Base-by-base conservation (phyloP, 441 rosid genomes). In the Macaranga tanarius region DNA sequence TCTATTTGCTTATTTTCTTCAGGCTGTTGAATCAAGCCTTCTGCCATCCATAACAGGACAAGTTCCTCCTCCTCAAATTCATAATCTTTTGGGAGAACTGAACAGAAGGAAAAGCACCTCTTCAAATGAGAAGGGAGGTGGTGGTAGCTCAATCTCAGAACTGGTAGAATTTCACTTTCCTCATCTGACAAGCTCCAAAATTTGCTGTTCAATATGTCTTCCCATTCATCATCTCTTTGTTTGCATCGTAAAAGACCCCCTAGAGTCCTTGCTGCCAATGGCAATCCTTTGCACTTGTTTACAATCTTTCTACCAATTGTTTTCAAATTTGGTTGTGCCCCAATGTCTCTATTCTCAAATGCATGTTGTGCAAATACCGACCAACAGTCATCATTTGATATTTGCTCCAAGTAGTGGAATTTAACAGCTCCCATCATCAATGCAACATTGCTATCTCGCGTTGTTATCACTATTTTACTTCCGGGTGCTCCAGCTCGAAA, bases 1-100 rank as follows among this genome's bases (percentile, higher is more conserved):
- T 69, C 73, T 67, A 63, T 42, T 4, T 62, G 52, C 42, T 28
- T 66, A 17, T 69, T 22, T 25, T 47, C 69, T 15, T 56, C 12
- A 6, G 50, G 23, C 4, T 26, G 51, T 20, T 75, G 76, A 67
- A 79, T 45, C 54, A 76, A 68, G n/a, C 81, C 79, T 16, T 76
- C 81, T 10, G 77, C 65, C 45, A 61, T 34, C 65, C 65, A 61
- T 7, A 61, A 31, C 1, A 26, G 45, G 7, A 71, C 59, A 11
- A 71, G 26, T 19, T 71, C 57, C 15, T 60, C 12, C 66, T 71
- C 63, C 19, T 60, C 47, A 34, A 71, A 71, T 20, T 47, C 57
- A 13, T 45, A 51, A 13, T 71, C 67, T 59, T 71, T 71, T 0
- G 74, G 67, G 16, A 71, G 17, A 7, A 60, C 16, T 0, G 74